These are phyloP conservation scores for Raffaelea ambrosiae DNA, from an alignment of 2,329 filamentous ascomycete species.

Conservation along the genomic window DNA sequence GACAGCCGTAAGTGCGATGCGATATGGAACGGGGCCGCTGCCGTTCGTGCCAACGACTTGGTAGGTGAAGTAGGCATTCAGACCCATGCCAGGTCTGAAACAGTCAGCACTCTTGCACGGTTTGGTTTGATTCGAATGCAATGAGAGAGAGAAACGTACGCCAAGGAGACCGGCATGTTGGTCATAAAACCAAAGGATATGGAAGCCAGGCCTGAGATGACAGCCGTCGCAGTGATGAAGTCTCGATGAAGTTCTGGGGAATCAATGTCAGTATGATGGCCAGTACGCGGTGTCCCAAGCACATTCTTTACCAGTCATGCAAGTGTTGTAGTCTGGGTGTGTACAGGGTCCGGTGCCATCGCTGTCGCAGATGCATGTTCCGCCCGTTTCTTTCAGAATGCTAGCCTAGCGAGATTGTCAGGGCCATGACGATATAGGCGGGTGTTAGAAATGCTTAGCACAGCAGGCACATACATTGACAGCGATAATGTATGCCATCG, in stretches of 20 bases:
- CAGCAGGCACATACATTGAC: constrained; percentile 46
- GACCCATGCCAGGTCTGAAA: constrained; percentile 54
- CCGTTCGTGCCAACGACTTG: constrained; percentile 57
- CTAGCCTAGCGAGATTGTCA: constrained; percentile 41
- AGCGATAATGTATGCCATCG: constrained; percentile 80
- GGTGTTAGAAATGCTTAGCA: no score
- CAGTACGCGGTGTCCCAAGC: not conserved
- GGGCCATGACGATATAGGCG: not conserved
- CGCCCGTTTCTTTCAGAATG: constrained; percentile 67
- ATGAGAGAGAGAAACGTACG: constrained; percentile 38
- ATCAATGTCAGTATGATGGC: not conserved
- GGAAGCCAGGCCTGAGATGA: constrained; percentile 64
- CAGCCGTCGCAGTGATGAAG: constrained; percentile 75
- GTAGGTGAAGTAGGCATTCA: constrained; percentile 61
- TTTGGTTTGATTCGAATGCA: constrained; percentile 1
- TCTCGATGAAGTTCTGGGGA: constrained; percentile 61
- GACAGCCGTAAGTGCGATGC: constrained; percentile 53
- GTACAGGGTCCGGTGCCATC: constrained; percentile 16
- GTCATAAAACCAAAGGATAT: constrained; percentile 73
- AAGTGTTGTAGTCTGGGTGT: constrained; percentile 14
- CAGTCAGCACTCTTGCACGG: constrained; percentile 2
- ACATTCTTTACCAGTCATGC: not conserved
- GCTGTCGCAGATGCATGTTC: constrained; percentile 57
- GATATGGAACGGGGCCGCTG: constrained; percentile 46
- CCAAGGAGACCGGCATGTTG: constrained; percentile 69